Base-by-base conservation (phyloP, 164 flowering plant genomes). In the Vitis amurensis region DNA sequence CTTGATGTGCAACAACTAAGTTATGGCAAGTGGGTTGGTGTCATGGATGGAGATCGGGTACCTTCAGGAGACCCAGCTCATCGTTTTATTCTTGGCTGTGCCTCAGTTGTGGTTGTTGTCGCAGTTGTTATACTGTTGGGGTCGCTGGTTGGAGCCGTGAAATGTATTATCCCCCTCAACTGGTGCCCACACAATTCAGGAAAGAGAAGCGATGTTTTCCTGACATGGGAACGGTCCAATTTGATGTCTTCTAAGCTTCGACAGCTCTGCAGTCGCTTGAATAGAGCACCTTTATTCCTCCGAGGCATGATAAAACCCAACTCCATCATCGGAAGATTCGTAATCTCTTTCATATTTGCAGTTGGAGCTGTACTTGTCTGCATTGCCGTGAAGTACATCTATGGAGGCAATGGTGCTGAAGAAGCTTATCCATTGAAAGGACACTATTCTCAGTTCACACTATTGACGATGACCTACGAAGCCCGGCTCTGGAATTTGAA, bases 401-500 rank as follows among this genome's bases (percentile, higher is more conserved):
- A 77, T 64, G 99, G 99, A 5, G 97, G 98, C 60, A 90, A 70
- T 61, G 97, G 97, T 56, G 93, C 99, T 4, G 81, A 89, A 51
- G 88, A 87, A 72, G 82, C 97, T 52, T 94, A 94, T 74, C 85
- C 86, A 1, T 77, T 61, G 71, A 85, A 84, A 56, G 96, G 91
- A 30, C 85, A 83, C 53, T 82, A 82, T 76, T 94, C 99, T 47
- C 94, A 94, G 86, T 94, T 94, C 79, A 92, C 99, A 9, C 64
- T 94, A 67, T 48, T 92, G 31, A 86, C 98, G 12, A 92, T 94
- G 99, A 94, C 98, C 9, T 94, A 90, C 55, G 96, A 91, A 15
- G 94, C 97, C 30, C 90, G 99, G 29, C 75, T 92, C 27, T 94
- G 98, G 99, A 94, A 94, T 62, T 75, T 94, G 82, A 92, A 91